Evolutionary conservation across 768 basidiomycete genomes (phyloP), one percentile per base, ranked within the genome.

Genomic region (Tulasnella sp.): DNA sequence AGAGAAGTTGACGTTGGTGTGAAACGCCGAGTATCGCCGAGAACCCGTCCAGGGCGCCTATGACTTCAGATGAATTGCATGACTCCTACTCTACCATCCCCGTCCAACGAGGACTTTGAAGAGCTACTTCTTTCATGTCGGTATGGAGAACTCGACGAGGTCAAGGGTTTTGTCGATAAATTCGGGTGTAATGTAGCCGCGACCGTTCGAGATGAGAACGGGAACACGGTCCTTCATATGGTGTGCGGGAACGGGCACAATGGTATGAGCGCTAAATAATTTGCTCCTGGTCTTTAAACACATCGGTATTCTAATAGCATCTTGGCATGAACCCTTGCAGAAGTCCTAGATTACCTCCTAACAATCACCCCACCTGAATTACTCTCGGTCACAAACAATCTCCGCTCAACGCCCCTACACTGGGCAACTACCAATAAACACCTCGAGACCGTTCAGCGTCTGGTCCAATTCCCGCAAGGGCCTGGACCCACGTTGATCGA

Each of bases 361-460:
- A 79, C 88, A 1, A 68, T 81, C 56, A 65, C 80, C 17, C 70
- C 76, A 5, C 69, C 84, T 10, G 69, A 77, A 2, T 70, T 89
- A 5, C 67, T 92, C 21, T 72, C 81, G 1, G 73, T 75, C 0
- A 79, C 79, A 61, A 97, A 96, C 68, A 70, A 69, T 27, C 77
- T 87, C 0, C 77, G 82, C 53, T 94, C 93, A 24, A 94, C 88
- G 2, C 78, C 94, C 5, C 72, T 96, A 4, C 94, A 97, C 67
- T 96, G 93, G 93, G 92, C 93, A 0, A 81, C 87, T 2, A 70
- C 92, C 42, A 97, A 96, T 70, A 74, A 78, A 2, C 93, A 94
- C 65, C 78, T 95, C 2, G 68, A 71, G 5, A 68, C 83, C 49
- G 76, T 78, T 0, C 77, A 83, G 68, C 75, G 73, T 34, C 79